Base-by-base conservation (phyloP, 148 eudicot species). In the Silene uniflora region DNA sequence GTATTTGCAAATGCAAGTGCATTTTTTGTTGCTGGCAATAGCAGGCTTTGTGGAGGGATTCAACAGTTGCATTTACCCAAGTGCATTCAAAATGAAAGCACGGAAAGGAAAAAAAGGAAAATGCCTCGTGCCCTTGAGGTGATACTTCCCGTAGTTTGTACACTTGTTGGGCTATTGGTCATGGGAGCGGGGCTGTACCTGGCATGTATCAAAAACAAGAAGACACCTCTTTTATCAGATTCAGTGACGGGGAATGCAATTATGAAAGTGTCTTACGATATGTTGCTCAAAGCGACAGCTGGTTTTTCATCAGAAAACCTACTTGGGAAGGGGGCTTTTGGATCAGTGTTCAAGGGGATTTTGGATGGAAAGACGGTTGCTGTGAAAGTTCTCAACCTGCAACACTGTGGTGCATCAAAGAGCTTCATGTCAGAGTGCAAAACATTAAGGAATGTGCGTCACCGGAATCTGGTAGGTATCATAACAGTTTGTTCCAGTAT, bases 31-130 rank as follows among this genome's bases (percentile, higher is more conserved):
- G 24, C 10, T 86, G 56, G 56, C 17, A 52, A 52, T 52, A 52
- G 56, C 56, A 52, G 56, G 56, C 56, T 52, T 52, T 52, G 87
- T 73, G 85, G 87, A n/a, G 87, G 87, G 24, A 69, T 86, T 44
- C 42, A 29, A n/a, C 72, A 39, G 56, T 59, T 86, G 18, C 55
- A 73, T 24, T 73, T 86, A 52, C 85, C 80, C 8, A 54, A 7
- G 29, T 86, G 87, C 75, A 25, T 29, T n/a, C 29, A 5, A 4
- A 52, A 52, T 11, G 18, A 56, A 61, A 17, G 58, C 10, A 21
- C 11, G 25, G 14, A 76, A 52, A 16, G 56, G 56, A 13, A 52
- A 52, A n/a, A 21, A 69, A 52, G 49, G 42, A 60, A 9, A 39
- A 47, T 60, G 7, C 21, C 49, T 55, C 7, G 2, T 2, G 13